A percentile compares a stretch with the other conserved stretches of the same genome.
Conservation (phyloP, 495 filamentous ascomycete species). For the Monascus purpureus region DNA sequence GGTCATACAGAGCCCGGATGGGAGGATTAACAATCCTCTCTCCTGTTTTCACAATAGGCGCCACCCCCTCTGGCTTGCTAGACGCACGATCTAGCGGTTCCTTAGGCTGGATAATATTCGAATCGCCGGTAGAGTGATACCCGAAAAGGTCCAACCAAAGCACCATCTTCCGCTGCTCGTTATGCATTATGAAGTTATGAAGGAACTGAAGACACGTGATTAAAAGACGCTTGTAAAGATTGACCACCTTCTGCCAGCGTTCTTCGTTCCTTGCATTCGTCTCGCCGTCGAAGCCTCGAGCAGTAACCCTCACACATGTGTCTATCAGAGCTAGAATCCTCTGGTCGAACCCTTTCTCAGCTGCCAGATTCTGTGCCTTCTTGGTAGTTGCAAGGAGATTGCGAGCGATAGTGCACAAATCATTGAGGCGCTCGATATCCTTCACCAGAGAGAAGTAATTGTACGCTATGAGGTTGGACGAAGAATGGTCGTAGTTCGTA, state of each 20-base stretch:
- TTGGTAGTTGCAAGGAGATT: slow-evolving; percentile 76
- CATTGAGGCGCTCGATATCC: slow-evolving; percentile 73
- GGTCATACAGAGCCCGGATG: slow-evolving; percentile 31
- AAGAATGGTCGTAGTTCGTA: slow-evolving; percentile 41
- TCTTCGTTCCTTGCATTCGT: slow-evolving; percentile 48
- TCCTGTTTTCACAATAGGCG: slow-evolving; percentile 30
- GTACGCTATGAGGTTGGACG: slow-evolving; percentile 59
- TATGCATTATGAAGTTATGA: slow-evolving; percentile 84
- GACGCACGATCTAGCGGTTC: slow-evolving; percentile 26
- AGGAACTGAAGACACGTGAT: slow-evolving; percentile 82
- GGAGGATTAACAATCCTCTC: slow-evolving; percentile 33
- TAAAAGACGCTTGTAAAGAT: slow-evolving; percentile 69
- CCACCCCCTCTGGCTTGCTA: slow-evolving; percentile 24
- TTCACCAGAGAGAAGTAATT: slow-evolving; percentile 63
- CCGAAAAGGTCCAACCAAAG: slow-evolving; percentile 84
- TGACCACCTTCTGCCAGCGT: slow-evolving; percentile 61
- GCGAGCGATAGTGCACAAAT: slow-evolving; percentile 68
- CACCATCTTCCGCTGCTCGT: slow-evolving; percentile 79
- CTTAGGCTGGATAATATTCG: slow-evolving; percentile 35
- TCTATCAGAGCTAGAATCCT: slow-evolving; percentile 72
- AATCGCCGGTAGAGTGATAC: slow-evolving; percentile 39
- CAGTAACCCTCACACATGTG: slow-evolving; percentile 75
- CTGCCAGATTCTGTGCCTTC: slow-evolving; percentile 74
- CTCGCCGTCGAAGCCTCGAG: slow-evolving; percentile 79
- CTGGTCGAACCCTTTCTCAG: slow-evolving; percentile 62